Base-by-base conservation (phyloP, 2,329 filamentous ascomycete genomes). In the Penicillium sp. region DNA sequence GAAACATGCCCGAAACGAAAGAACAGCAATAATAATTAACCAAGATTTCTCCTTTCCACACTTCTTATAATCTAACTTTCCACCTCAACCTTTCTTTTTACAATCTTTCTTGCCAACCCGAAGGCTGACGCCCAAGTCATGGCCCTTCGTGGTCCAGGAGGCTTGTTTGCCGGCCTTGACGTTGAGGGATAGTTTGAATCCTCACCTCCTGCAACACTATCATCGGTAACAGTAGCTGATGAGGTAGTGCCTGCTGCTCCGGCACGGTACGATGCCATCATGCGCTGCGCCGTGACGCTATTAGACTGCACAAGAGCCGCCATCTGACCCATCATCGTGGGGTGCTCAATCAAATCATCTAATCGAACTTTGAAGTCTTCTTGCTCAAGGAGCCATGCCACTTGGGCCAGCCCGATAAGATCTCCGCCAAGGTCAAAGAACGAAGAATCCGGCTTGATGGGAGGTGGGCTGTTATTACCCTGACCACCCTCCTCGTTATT, bases 391-490 rank as follows among this genome's bases (percentile, higher is more conserved):
- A 75, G 64, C 67, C 73, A 74, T n/a, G 68, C 68, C 5, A 76
- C 62, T 33, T 74, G 72, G 2, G 71, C 74, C 50, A 77, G 65
- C 20, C 69, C 69, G 61, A 76, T 70, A 28, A 77, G 66, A 45
- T 76, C 74, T 8, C 74, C 74, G 3, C 73, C 73, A 3, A 74
- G 67, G 3, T 72, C 69, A 55, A 74, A 76, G 64, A 76, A 75
- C 2, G 71, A 75, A 0, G 71, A 71, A 42, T 74, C 70, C 16
- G 74, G 66, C 40, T 73, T 71, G 64, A 71, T 68, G 2, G 65
- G 26, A 1, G 66, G 55, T 20, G 52, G 52, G 1, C 35, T 5
- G 8, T 48, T 12, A 7, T 23, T 40, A 20, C 30, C 4, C 12
- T 47, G 46, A 11, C 40, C 23, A 8, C n/a, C 24, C 4, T 52